Conservation (phyloP, 768 basidiomycete species). For the Kwoniella botswanensis region DNA sequence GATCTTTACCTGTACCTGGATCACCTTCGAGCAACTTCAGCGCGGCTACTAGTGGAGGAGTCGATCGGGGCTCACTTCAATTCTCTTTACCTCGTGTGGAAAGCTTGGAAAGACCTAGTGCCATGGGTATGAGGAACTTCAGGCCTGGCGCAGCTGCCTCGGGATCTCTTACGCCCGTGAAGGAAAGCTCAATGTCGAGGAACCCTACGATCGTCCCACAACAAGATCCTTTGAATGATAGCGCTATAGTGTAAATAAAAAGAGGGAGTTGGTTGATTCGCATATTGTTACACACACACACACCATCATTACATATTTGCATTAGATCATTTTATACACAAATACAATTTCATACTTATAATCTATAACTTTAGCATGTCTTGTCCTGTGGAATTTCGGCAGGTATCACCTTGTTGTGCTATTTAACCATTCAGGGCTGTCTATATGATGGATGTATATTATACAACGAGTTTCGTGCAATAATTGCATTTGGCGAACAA, state of each 20-base stretch:
- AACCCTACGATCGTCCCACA: slow-evolving; percentile 11
- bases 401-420: not conserved
- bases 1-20: slow-evolving; percentile 5
- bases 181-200: slow-evolving; percentile 24
- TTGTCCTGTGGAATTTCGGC: not conserved
- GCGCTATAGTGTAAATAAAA: slow-evolving; percentile 5
- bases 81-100: slow-evolving; percentile 12
- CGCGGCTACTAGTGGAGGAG: not conserved
- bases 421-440: not conserved
- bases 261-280: not conserved
- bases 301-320: not conserved
- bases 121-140: not conserved
- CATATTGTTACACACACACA: not conserved
- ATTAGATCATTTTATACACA: not conserved
- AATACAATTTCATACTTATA: too few species aligned
- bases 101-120: slow-evolving; percentile 5
- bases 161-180: slow-evolving; percentile 26
- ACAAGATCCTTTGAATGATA: slow-evolving; percentile 3
- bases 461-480: not conserved
- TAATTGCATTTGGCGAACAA: too few species aligned
- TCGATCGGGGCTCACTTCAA: slow-evolving; percentile 15
- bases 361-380: too few species aligned
- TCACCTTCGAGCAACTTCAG: slow-evolving; percentile 9
- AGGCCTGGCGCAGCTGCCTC: not conserved
- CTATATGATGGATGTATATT: not conserved